Conservation (phyloP, 2,329 filamentous ascomycete species). For the Drechmeria coniospora region DNA sequence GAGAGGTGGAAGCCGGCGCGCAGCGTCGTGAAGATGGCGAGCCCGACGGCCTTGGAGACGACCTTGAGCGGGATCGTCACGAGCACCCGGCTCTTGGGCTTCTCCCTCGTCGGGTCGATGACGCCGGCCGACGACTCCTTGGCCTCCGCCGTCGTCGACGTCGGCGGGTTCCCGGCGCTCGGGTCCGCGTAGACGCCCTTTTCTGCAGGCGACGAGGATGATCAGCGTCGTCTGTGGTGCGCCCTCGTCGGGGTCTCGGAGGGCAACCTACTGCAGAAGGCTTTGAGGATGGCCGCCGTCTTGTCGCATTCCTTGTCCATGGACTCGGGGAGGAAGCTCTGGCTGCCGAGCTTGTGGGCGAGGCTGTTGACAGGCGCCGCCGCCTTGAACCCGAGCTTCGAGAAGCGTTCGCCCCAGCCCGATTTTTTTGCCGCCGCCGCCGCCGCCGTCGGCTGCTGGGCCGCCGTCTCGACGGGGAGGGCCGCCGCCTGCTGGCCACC, state of each 20-base stretch:
- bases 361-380: constrained; percentile 66
- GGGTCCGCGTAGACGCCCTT: constrained; percentile 35
- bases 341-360: constrained; percentile 66
- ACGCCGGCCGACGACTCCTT: constrained; percentile 11
- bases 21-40: constrained; percentile 60
- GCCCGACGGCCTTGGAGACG: constrained; percentile 48
- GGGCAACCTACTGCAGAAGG: constrained; percentile 59
- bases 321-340: constrained; percentile 75
- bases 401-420: constrained; percentile 15
- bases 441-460: background rate
- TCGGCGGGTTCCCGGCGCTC: constrained; percentile 10
- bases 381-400: constrained; percentile 23
- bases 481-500: constrained; percentile 1
- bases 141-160: constrained; percentile 16
- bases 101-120: constrained; percentile 19
- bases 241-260: background rate
- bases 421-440: constrained; percentile 3
- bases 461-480: constrained; percentile 1
- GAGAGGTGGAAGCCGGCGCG: constrained; percentile 50
- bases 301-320: constrained; percentile 87
- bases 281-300: constrained; percentile 66
- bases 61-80: constrained; percentile 42
- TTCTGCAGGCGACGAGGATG: constrained; percentile 17
- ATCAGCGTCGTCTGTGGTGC: background rate
- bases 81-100: constrained; percentile 30